A percentile compares a stretch with the other conserved stretches of the same genome.
These are phyloP conservation scores for Termitomyces heimii DNA, from an alignment of 768 basidiomycete species.

Conservation along the genomic window DNA sequence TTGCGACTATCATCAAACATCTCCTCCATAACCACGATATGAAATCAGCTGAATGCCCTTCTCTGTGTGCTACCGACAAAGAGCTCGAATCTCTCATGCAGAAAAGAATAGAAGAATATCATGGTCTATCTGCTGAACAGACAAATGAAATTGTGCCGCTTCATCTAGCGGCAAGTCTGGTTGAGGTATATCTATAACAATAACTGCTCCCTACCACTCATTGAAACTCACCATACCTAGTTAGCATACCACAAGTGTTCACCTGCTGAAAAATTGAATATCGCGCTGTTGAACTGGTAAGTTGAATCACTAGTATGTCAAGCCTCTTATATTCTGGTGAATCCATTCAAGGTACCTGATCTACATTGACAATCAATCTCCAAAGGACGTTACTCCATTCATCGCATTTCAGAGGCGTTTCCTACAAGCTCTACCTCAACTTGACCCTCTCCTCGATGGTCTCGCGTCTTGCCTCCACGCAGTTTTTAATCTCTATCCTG, in stretches of 20 bases:
- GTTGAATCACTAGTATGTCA: neutral
- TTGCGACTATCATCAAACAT: neutral
- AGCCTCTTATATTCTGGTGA: neutral
- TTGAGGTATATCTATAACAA: neutral
- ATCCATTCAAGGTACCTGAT: conserved; percentile 11
- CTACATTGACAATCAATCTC: neutral
- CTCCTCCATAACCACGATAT: conserved; percentile 1
- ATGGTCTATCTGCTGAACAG: neutral
- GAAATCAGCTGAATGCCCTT: neutral
- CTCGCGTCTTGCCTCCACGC: conserved; percentile 5
- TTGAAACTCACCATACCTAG: neutral
- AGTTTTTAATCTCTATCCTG: conserved; percentile 13
- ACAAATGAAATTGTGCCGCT: conserved; percentile 1
- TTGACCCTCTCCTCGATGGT: conserved; percentile 12
- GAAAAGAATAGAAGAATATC: neutral
- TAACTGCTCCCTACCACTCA: too few species aligned
- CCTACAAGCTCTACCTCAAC: conserved; percentile 10
- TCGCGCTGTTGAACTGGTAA: conserved; percentile 16
- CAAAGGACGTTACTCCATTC: neutral
- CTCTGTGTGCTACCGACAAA: neutral
- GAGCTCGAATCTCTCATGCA: conserved; percentile 7
- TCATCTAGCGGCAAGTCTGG: conserved; percentile 3
- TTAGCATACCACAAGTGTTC: conserved; percentile 10
- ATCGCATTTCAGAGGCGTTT: conserved; percentile 12
- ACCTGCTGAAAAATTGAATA: conserved; percentile 9